Percentiles rank a stretch among this genome's conserved stretches.
Evolutionary conservation across 2,329 filamentous ascomycete genomes (phyloP).

Genomic region (Rutstroemia sp.): DNA sequence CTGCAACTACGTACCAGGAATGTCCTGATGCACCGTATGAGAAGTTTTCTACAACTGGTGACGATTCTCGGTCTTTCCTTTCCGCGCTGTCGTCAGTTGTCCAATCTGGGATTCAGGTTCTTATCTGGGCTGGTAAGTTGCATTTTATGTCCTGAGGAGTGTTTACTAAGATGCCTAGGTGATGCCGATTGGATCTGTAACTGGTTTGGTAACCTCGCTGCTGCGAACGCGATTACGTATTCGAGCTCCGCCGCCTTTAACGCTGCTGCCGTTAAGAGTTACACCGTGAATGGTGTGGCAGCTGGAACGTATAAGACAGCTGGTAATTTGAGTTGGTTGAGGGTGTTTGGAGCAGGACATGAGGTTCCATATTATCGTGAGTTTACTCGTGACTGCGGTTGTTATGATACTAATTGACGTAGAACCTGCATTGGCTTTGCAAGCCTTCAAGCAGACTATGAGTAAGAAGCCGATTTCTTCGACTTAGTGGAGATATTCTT

Average conservation of each 20-base stretch:
- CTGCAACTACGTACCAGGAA: conserved; percentile 34
- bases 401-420: neutral
- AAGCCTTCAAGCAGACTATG: conserved; percentile 41
- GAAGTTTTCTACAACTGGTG: conserved; percentile 36
- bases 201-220: conserved; percentile 44
- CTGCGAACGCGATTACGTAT: conserved; percentile 40
- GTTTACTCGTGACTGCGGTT: neutral
- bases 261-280: conserved; percentile 31
- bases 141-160: neutral
- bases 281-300: conserved; percentile 40
- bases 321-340: conserved; percentile 42
- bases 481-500: conserved; percentile 22
- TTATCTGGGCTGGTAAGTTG: conserved; percentile 39
- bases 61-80: conserved; percentile 39
- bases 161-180: conserved; percentile 27
- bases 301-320: conserved; percentile 43
- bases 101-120: conserved; percentile 39
- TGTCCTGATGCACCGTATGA: conserved; percentile 33
- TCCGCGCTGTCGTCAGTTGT: conserved; percentile 38
- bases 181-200: conserved; percentile 54
- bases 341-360: conserved; percentile 40
- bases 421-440: conserved; percentile 37
- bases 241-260: conserved; percentile 35
- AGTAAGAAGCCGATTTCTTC: conserved; percentile 29
- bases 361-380: conserved; percentile 24